Percentiles rank a stretch among this genome's conserved stretches.
These are phyloP conservation scores for Venturia carpophila DNA, from an alignment of 2,329 filamentous ascomycete genomes.

Conservation along the genomic window DNA sequence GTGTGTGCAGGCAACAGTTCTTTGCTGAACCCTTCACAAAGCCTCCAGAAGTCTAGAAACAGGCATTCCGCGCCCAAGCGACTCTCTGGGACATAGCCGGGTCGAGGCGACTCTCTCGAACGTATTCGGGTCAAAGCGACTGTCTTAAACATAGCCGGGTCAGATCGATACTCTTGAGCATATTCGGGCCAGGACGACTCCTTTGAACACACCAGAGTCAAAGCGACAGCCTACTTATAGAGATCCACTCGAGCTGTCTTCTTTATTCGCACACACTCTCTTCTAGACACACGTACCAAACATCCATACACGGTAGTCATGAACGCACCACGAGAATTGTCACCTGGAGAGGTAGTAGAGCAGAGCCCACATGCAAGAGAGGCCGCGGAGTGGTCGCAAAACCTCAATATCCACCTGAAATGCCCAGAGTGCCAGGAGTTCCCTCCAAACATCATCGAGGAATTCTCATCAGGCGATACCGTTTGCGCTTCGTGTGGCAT, in stretches of 20 bases:
- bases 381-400: constrained; percentile 59
- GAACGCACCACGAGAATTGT: constrained; percentile 13
- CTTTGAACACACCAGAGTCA: background rate
- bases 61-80: background rate
- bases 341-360: constrained; percentile 17
- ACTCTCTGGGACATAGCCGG: background rate
- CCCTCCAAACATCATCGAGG: constrained; percentile 88
- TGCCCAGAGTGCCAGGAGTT: constrained; percentile 87
- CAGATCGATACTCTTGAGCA: no score
- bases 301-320: background rate
- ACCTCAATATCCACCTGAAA: constrained; percentile 75
- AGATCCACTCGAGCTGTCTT: background rate
- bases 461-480: constrained; percentile 85
- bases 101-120: background rate
- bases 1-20: background rate
- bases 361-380: constrained; percentile 16
- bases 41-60: constrained; percentile 27
- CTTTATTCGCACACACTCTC: background rate
- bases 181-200: background rate
- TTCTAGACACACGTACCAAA: background rate
- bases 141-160: background rate
- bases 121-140: background rate
- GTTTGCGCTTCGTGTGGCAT: constrained; percentile 88
- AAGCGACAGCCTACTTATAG: background rate
- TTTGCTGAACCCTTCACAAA: constrained; percentile 22